A percentile compares a stretch with the other conserved stretches of the same genome.
Evolutionary conservation across 495 filamentous ascomycete species (phyloP).

Genomic region (Penicillium manginii): DNA sequence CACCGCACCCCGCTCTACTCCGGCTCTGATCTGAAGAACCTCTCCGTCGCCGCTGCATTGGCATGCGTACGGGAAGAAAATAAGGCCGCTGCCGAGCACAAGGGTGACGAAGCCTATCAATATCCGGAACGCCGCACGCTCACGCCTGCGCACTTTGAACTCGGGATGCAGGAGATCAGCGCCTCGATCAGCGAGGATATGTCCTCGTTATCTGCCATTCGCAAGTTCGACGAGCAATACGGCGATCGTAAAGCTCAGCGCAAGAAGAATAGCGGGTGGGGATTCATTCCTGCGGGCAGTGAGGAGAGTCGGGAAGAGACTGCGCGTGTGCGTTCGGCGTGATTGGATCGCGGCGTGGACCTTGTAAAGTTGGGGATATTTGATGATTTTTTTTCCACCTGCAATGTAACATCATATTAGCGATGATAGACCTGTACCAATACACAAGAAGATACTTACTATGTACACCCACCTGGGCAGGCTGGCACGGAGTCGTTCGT

Average conservation of each 20-base stretch:
- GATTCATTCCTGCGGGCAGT: constrained; percentile 38
- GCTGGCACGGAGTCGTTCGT: no score
- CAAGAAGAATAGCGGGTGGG: constrained; percentile 58
- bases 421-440: constrained; percentile 42
- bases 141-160: constrained; percentile 72
- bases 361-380: background rate
- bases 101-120: constrained; percentile 51
- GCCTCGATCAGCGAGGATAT: constrained; percentile 96
- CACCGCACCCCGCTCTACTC: constrained; percentile 88
- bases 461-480: no score
- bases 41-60: constrained; percentile 87
- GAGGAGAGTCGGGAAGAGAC: constrained; percentile 34
- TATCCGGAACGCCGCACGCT: constrained; percentile 73
- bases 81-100: constrained; percentile 59
- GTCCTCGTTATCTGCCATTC: constrained; percentile 79
- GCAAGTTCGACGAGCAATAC: constrained; percentile 96
- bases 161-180: constrained; percentile 84
- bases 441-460: constrained; percentile 14
- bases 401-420: constrained; percentile 24
- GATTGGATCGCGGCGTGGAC: no score
- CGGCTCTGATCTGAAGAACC: constrained; percentile 93
- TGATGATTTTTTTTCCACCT: constrained; percentile 24
- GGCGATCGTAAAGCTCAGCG: constrained; percentile 80
- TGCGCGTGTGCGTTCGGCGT: constrained; percentile 41
- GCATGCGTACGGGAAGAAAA: constrained; percentile 86